Evolutionary conservation across 208 protist genomes (phyloP), one percentile per base, ranked within the genome.

Genomic region (Wallacemonas collosoma): DNA sequence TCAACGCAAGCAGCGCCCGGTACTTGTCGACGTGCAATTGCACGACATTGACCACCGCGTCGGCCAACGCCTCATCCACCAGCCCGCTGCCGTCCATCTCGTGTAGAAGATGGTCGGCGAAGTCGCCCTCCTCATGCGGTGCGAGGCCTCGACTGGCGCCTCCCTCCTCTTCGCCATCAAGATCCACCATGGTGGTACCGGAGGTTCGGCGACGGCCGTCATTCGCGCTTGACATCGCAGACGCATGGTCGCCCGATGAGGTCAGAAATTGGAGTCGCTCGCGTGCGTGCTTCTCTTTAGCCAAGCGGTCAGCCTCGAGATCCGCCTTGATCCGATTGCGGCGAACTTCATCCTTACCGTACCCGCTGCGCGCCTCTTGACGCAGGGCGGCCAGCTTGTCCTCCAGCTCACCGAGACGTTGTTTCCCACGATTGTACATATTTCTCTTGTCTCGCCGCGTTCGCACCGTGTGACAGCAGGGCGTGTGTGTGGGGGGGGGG

Each of bases 271-370:
- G 7, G 5, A 72, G 54, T 41, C 68, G 50, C 26, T 60, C 51
- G 7, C 55, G 4, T 17, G 56, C 55, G 7, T 3, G 35, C 15
- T 58, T 39, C 26, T 76, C 72, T 35, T 48, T 50, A 2, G 72
- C 61, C 61, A 70, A 26, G 2, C 64, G 72, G 41, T 76, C 35
- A 6, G 72, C 72, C 40, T 55, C 43, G 11, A 86, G 71, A 35
- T 80, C 47, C 9, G 80, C 81, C 50, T 77, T 79, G 68, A 86
- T 86, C 48, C 74, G 71, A 35, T 72, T 77, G 36, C 81, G 73
- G 11, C 81, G 76, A 0, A 86, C 77, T n/a, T 86, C 81, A 2
- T 73, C 53, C 26, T 74, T 77, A 64, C 73, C 71, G 44, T 82
- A 77, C 3, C 81, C 81, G 12, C 47, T 65, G 8, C 77, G 72